Base-by-base conservation (phyloP, 495 filamentous ascomycete species). In the Trichoderma parareesei region DNA sequence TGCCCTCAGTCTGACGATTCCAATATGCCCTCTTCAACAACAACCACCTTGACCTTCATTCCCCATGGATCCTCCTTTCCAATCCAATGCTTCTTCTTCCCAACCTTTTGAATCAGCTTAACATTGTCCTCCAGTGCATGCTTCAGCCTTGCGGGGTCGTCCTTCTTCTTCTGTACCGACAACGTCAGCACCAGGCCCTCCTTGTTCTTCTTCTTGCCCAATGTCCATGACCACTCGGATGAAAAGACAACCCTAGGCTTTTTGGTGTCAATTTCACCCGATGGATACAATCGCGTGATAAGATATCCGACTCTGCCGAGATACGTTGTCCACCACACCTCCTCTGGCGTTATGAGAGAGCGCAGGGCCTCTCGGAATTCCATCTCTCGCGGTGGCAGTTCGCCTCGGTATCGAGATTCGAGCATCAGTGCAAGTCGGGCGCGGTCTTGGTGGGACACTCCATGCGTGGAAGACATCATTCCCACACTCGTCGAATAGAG, bases 401-500 rank as follows among this genome's bases (percentile, higher is more conserved):
- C 81, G 11, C 82, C 86, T 10, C 82, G 82, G 72, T 85, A 89
- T 48, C 88, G 78, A 67, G 87, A 85, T 61, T 84, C 86, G 5
- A 91, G 82, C 53, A 86, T 76, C 3, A 90, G 71, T 0, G 85
- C 84, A 0, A 91, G 75, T 3, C 86, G 70, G 0, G 84, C 82
- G 4, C 88, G 81, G 48, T 87, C 79, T 8, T 74, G 66, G 63
- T 91, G 88, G 1, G 78, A 77, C 4, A 90, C 75, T 3, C 87
- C 86, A 66, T 89, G 84, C 0, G 82, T 77, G 0, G 75, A 75
- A 8, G 86, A 81, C 1, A 90, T 71, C 4, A 85, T 69, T 0
- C 88, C 88, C 0, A 85, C 85, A 5, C 83, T 88, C 0, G 87
- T 89, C 38, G 78, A 78, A 40, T 85, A 81, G 4, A 91, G 73